phyloP scores from a whole-genome alignment of 2,329 filamentous ascomycete genomes.

The Aspergillus udagawae region DNA sequence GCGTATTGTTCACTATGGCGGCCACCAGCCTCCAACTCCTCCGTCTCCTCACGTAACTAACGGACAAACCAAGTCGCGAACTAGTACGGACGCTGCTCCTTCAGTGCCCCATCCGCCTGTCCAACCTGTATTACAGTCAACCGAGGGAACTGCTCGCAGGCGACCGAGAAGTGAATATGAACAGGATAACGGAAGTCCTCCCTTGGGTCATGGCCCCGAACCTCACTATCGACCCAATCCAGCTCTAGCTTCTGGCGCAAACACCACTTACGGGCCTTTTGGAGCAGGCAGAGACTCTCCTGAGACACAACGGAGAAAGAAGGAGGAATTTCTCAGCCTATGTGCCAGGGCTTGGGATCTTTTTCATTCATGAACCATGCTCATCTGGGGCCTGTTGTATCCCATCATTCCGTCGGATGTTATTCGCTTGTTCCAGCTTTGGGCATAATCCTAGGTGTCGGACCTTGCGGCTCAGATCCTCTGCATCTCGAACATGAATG shows the following conservation, averaged over 20 bases:
- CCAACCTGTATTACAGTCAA: constrained; percentile 38
- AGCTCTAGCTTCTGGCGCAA: constrained; percentile 23
- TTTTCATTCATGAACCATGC: constrained; percentile 71
- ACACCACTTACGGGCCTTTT: constrained; percentile 61
- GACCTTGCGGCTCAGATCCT: neutral
- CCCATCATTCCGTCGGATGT: neutral
- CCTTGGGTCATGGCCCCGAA: constrained; percentile 69
- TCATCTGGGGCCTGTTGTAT: neutral
- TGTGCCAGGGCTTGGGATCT: constrained; percentile 94
- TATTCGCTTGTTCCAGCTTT: neutral
- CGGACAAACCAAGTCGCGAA: constrained; percentile 25
- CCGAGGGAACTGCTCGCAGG: constrained; percentile 52
- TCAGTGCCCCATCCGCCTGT: constrained; percentile 57
- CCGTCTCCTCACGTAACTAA: constrained; percentile 59
- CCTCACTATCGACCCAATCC: constrained; percentile 37
- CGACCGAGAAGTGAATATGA: constrained; percentile 88
- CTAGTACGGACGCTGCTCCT: constrained; percentile 49
- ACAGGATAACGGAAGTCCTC: constrained; percentile 77
- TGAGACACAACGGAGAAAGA: constrained; percentile 78
- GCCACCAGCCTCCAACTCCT: constrained; percentile 88
- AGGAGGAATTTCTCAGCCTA: constrained; percentile 82
- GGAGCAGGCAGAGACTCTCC: constrained; percentile 78
- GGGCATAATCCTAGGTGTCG: neutral
- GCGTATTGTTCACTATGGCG: constrained; percentile 91
- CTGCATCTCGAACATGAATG: neutral